These are phyloP conservation scores for grape (Vitis vinifera) DNA, from an alignment of 164 flowering plant species.

Conservation along the genomic window DNA sequence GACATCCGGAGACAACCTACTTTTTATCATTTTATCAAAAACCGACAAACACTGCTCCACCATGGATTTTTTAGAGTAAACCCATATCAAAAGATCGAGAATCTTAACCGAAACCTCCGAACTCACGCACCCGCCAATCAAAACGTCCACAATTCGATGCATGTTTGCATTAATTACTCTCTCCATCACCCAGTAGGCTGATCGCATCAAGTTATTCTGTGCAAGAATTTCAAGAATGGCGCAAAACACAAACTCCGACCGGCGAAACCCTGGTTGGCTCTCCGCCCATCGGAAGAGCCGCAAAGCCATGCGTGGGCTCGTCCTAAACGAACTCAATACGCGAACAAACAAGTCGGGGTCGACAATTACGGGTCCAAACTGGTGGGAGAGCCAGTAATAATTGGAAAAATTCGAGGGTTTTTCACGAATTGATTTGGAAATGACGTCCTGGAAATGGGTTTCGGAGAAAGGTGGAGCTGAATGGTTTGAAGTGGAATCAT, in stretches of 20 bases:
- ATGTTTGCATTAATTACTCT: slow-evolving; percentile 31
- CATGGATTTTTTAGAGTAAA: slow-evolving; percentile 46
- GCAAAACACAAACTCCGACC: slow-evolving; percentile 35
- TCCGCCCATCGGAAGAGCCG: slow-evolving; percentile 59
- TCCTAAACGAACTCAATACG: slow-evolving; percentile 34
- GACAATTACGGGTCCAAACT: slow-evolving; percentile 24
- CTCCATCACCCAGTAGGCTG: slow-evolving; percentile 46
- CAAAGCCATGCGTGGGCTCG: slow-evolving; percentile 42
- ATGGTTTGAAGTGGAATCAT: neutral
- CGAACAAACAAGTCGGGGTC: slow-evolving; percentile 42
- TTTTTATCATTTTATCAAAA: slow-evolving; percentile 57
- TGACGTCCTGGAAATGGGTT: slow-evolving; percentile 26
- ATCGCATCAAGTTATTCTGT: slow-evolving; percentile 30
- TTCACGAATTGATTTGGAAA: slow-evolving; percentile 20
- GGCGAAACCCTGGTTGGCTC: slow-evolving; percentile 40
- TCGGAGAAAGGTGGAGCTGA: slow-evolving; percentile 7
- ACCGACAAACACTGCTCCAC: slow-evolving; percentile 41
- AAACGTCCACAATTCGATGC: slow-evolving; percentile 40
- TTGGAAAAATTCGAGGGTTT: slow-evolving; percentile 26
- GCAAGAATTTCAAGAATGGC: slow-evolving; percentile 47
- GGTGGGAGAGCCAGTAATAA: slow-evolving; percentile 21
- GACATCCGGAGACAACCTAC: slow-evolving; percentile 58
- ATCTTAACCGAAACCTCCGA: slow-evolving; percentile 28
- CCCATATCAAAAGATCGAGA: slow-evolving; percentile 52
- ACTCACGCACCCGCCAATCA: slow-evolving; percentile 38